Conservation (phyloP, 225 moss, liverwort and hornwort species). For the Polytrichum commune region DNA sequence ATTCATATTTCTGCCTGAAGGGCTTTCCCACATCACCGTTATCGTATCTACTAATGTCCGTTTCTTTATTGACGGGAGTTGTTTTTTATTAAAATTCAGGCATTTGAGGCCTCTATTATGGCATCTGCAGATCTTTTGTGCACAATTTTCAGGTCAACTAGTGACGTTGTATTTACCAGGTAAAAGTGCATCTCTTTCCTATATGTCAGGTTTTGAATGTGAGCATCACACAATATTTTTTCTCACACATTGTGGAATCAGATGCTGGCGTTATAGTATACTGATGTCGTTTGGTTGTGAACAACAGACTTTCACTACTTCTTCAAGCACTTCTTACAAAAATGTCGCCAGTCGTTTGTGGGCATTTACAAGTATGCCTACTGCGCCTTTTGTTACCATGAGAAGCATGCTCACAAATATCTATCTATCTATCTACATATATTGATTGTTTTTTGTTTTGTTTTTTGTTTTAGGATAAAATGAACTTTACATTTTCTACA, state of each 20-base stretch:
- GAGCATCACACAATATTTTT: neutral
- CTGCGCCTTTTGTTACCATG: neutral
- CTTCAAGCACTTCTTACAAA: constrained; percentile 79
- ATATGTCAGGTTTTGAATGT: neutral
- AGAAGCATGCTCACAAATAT: too few relatives aligned
- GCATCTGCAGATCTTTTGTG: constrained; percentile 81
- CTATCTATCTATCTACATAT: too few relatives aligned
- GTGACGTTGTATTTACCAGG: constrained; percentile 84
- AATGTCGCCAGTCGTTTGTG: constrained; percentile 67
- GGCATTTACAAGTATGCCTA: constrained; percentile 71
- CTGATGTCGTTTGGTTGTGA: constrained; percentile 14
- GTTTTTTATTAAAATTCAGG: constrained; percentile 33
- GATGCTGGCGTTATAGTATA: neutral
- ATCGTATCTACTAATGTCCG: too few relatives aligned
- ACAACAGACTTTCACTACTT: constrained; percentile 71
- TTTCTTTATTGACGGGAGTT: too few relatives aligned
- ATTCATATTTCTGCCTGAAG: too few relatives aligned
- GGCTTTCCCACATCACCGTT: too few relatives aligned
- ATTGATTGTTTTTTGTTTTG: too few relatives aligned
- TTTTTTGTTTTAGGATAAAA: too few relatives aligned
- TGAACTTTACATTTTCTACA: too few relatives aligned
- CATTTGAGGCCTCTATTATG: constrained; percentile 80
- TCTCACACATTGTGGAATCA: neutral
- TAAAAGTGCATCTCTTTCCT: constrained; percentile 12
- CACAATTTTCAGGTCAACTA: constrained; percentile 69